Percentiles rank a stretch among this genome's conserved stretches.
These are phyloP conservation scores for Volvox carteri DNA, from an alignment of 163 green algal species.

Conservation along the genomic window DNA sequence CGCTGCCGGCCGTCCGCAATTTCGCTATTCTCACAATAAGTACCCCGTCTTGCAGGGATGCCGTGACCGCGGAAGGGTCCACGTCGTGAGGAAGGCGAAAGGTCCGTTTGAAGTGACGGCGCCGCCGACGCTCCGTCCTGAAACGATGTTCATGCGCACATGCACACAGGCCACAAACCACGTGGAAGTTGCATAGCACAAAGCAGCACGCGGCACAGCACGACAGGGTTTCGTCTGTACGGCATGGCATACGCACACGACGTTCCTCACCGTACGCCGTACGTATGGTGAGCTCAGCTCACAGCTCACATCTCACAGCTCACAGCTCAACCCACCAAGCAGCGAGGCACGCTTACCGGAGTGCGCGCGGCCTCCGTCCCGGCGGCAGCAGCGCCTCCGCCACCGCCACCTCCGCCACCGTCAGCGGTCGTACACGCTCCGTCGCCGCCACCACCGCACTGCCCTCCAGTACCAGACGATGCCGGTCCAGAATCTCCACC, in stretches of 20 bases:
- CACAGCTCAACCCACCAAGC: too few species aligned
- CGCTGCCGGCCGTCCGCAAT: neutral
- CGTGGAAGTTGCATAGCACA: too few species aligned
- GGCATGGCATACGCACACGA: too few species aligned
- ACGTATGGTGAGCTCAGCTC: too few species aligned
- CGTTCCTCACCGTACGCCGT: too few species aligned
- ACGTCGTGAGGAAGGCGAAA: constrained; percentile 48
- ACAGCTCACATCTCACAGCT: too few species aligned
- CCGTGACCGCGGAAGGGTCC: neutral
- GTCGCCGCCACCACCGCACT: neutral
- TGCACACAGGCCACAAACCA: too few species aligned
- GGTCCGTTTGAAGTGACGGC: constrained; percentile 48
- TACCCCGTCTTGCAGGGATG: constrained; percentile 30
- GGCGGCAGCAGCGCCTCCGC: neutral
- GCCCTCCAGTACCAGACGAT: constrained; percentile 29
- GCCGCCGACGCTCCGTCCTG: constrained; percentile 46
- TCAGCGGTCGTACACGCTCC: neutral
- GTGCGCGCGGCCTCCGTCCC: neutral
- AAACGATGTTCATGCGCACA: too few species aligned
- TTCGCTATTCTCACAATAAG: constrained; percentile 43
- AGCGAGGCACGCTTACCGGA: neutral
- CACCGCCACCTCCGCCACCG: neutral
- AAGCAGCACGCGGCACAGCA: too few species aligned
- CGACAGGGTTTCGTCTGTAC: too few species aligned
- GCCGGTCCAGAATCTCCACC: neutral